Conservation (phyloP, 179 eudicot species). For the Vitellaria paradoxa region DNA sequence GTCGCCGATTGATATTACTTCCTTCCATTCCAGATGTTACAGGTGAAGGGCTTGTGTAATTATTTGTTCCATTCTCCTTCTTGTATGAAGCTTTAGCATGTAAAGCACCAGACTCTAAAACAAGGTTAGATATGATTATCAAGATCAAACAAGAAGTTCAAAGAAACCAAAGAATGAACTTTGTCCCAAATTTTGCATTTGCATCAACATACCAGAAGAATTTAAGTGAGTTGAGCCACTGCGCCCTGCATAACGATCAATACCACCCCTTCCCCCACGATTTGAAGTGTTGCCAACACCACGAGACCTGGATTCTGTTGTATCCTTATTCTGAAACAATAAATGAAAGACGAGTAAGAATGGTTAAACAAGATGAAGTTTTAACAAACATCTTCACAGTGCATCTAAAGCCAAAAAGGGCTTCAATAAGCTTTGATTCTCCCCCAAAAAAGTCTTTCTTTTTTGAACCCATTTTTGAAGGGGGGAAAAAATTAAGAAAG, state of each 20-base stretch:
- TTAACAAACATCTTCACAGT: conserved; percentile 1
- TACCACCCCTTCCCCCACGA: conserved; percentile 62
- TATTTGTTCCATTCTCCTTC: conserved; percentile 67
- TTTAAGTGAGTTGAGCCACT: conserved; percentile 46
- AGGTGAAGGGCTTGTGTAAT: conserved; percentile 32
- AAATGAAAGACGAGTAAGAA: conserved; percentile 10
- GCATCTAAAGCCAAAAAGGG: not conserved
- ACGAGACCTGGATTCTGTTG: conserved; percentile 70
- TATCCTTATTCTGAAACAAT: conserved; percentile 66
- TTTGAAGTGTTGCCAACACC: conserved; percentile 47
- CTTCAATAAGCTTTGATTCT: not conserved
- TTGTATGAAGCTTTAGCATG: conserved; percentile 61
- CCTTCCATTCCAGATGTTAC: conserved; percentile 41
- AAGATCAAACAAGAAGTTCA: conserved; percentile 12
- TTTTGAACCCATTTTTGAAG: too few relatives aligned
- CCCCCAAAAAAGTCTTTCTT: too few relatives aligned
- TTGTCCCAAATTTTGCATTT: conserved; percentile 2
- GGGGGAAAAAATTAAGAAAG: too few relatives aligned
- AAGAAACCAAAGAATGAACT: conserved; percentile 1
- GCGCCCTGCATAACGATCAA: conserved; percentile 63
- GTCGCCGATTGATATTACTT: conserved; percentile 37
- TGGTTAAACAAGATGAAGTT: conserved; percentile 3
- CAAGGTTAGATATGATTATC: conserved; percentile 1
- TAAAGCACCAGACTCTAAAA: conserved; percentile 52
- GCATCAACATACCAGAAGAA: conserved; percentile 50